These are phyloP conservation scores for Monilinia fructigena DNA, from an alignment of 2,329 filamentous ascomycete genomes.

Conservation along the genomic window DNA sequence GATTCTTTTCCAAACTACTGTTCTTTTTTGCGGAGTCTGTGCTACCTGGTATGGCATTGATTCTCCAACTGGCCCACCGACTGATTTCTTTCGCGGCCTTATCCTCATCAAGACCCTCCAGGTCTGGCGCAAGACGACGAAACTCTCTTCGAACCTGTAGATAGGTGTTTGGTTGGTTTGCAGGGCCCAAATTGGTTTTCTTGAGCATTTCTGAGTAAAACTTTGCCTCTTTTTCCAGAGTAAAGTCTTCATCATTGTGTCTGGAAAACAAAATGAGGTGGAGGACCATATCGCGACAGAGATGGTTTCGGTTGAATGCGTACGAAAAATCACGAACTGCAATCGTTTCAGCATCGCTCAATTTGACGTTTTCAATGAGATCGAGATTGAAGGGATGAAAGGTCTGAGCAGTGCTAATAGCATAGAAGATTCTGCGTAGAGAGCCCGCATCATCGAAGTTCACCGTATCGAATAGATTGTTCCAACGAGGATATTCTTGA, in stretches of 20 bases:
- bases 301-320: conserved; percentile 1
- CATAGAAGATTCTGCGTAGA: background rate
- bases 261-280: background rate
- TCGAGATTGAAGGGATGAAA: conserved; percentile 12
- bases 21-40: fast-evolving
- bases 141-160: background rate
- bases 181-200: background rate
- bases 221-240: background rate
- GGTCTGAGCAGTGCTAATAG: background rate
- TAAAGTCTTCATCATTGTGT: background rate
- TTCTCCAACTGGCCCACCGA: background rate
- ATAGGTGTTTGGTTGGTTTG: background rate
- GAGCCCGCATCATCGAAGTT: background rate
- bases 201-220: background rate
- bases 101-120: background rate
- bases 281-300: background rate
- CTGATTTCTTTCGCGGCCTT: background rate
- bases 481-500: conserved; percentile 2
- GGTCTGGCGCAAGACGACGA: background rate
- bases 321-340: conserved; percentile 7
- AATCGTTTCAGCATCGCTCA: background rate
- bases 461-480: conserved; percentile 1
- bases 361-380: background rate
- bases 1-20: fast-evolving
- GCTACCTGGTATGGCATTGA: fast-evolving